These are phyloP conservation scores for Penicillium palitans DNA, from an alignment of 2,329 filamentous ascomycete genomes.

Conservation along the genomic window DNA sequence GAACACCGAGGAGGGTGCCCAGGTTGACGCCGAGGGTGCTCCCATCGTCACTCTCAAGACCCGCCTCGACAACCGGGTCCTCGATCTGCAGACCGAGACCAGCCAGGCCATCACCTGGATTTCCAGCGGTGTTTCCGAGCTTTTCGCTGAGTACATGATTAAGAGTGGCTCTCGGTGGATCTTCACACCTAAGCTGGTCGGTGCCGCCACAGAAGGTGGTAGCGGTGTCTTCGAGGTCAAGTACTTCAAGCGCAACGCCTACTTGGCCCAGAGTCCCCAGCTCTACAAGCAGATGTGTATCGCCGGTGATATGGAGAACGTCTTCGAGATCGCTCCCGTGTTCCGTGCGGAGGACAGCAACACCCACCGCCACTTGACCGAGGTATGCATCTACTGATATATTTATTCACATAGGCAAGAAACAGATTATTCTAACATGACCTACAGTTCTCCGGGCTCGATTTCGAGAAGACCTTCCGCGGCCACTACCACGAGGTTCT, in stretches of 20 bases:
- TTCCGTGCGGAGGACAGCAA: conserved; percentile 70
- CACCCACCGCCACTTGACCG: conserved; percentile 65
- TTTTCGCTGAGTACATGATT: conserved; percentile 79
- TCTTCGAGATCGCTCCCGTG: conserved; percentile 66
- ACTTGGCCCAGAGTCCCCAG: conserved; percentile 64
- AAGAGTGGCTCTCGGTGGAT: conserved; percentile 76
- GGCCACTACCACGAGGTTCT: conserved; percentile 54
- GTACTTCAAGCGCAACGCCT: conserved; percentile 84
- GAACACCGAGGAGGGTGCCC: conserved; percentile 46
- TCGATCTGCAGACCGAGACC: conserved; percentile 88
- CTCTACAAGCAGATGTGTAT: conserved; percentile 70
- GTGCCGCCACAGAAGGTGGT: conserved; percentile 87
- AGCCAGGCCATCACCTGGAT: conserved; percentile 84
- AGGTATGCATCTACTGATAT: conserved; percentile 41
- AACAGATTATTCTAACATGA: conserved; percentile 20
- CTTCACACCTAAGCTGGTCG: conserved; percentile 86
- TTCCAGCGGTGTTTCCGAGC: conserved; percentile 63
- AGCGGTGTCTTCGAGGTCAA: conserved; percentile 86
- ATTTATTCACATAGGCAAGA: too few relatives aligned
- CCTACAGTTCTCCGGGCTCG: conserved; percentile 51
- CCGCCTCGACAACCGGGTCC: conserved; percentile 84
- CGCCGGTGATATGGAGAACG: conserved; percentile 61
- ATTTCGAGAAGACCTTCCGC: conserved; percentile 54
- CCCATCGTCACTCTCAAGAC: conserved; percentile 80
- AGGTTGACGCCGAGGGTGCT: conserved; percentile 53